Conservation (phyloP, 305 asterid species). For the Rubia peregrina region DNA sequence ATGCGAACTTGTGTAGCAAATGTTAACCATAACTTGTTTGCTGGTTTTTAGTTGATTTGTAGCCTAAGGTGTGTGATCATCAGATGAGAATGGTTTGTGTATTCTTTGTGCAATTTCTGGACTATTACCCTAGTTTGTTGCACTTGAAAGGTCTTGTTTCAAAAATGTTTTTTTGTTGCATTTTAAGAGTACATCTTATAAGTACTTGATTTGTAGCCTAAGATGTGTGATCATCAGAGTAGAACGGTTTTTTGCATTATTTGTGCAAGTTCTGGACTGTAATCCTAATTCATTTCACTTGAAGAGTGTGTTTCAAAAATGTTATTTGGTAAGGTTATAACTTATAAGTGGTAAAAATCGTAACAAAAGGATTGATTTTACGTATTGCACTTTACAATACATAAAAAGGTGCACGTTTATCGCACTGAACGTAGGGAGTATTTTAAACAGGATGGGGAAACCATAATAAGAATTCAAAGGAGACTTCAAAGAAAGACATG, state of each 20-base stretch:
- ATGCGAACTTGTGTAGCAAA: not conserved
- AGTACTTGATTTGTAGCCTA: no score
- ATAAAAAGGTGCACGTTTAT: not conserved
- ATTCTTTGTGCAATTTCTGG: not conserved
- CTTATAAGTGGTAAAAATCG: no score
- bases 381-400: not conserved
- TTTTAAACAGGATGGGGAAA: not conserved
- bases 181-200: no score
- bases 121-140: not conserved
- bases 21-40: not conserved
- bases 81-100: not conserved
- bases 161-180: not conserved
- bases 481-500: not conserved
- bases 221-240: no score
- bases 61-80: conserved; percentile 3
- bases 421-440: not conserved
- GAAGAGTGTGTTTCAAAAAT: not conserved
- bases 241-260: no score
- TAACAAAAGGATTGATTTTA: no score
- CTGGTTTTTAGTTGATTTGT: not conserved
- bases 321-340: not conserved
- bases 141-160: not conserved
- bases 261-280: no score
- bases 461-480: no score
- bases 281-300: no score